phyloP scores from a whole-genome alignment of 352 stramenopile species.

The Phytophthora kernoviae region DNA sequence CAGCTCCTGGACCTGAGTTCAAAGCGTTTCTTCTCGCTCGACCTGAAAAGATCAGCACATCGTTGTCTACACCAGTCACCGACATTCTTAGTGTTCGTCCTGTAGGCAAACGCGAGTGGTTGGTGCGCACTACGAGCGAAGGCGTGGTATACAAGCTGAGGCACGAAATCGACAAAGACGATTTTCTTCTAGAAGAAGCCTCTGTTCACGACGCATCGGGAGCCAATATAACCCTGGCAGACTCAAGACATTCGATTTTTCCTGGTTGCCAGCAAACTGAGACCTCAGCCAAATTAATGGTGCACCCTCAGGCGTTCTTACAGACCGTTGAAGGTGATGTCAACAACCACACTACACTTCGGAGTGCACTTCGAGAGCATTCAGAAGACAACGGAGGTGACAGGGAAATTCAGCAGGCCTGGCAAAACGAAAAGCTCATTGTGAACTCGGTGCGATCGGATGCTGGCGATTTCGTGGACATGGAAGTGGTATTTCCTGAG shows the following conservation, averaged over 20 bases:
- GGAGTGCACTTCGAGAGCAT: constrained; percentile 31
- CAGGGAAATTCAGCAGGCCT: constrained; percentile 31
- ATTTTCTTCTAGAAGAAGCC: constrained; percentile 42
- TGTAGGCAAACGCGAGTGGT: constrained; percentile 45
- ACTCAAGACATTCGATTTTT: constrained; percentile 41
- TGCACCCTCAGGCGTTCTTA: constrained; percentile 55
- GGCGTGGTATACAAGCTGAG: constrained; percentile 36
- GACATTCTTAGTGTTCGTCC: constrained; percentile 49
- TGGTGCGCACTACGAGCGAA: constrained; percentile 51
- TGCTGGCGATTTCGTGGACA: constrained; percentile 34
- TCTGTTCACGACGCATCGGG: constrained; percentile 5
- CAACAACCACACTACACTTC: constrained; percentile 5
- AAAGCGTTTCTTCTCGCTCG: constrained; percentile 53
- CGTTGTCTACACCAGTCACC: constrained; percentile 7
- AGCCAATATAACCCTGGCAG: background rate
- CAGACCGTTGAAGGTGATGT: constrained; percentile 29
- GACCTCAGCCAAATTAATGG: constrained; percentile 19
- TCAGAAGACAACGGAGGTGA: background rate
- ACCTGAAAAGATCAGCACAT: constrained; percentile 30
- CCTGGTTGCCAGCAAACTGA: constrained; percentile 14
- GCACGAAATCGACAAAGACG: constrained; percentile 15
- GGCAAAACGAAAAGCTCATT: constrained; percentile 27
- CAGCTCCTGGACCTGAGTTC: constrained; percentile 55
- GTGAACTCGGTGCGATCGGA: constrained; percentile 31
- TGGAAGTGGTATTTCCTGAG: constrained; percentile 43